Evolutionary conservation across 2,329 filamentous ascomycete genomes (phyloP).

Genomic region (Clonostachys chloroleuca): DNA sequence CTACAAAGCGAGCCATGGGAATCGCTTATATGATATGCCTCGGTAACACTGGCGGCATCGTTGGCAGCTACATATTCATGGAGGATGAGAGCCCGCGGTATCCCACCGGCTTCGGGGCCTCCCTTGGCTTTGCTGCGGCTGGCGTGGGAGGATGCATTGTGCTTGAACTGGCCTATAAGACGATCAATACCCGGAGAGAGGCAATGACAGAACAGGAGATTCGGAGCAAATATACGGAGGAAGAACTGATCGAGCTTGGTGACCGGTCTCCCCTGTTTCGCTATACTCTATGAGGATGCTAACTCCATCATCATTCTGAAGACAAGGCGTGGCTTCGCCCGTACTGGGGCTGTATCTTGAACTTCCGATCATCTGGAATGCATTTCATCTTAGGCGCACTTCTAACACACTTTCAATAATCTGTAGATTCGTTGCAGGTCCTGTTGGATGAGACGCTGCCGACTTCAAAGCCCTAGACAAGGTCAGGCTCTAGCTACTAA

Average conservation of each 20-base stretch:
- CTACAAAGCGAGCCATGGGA: slow-evolving; percentile 5
- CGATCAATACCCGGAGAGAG: slow-evolving; percentile 10
- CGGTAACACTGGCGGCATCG: slow-evolving; percentile 3
- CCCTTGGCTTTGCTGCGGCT: slow-evolving; percentile 13
- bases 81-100: slow-evolving; percentile 15
- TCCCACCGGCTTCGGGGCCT: slow-evolving; percentile 19
- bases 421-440: too few relatives aligned
- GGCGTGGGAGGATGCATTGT: slow-evolving; percentile 13
- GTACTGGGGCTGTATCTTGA: too few relatives aligned
- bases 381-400: too few relatives aligned
- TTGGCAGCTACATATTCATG: slow-evolving; percentile 10
- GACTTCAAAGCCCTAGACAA: too few relatives aligned
- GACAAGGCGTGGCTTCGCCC: too few relatives aligned
- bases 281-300: slow-evolving; percentile 1
- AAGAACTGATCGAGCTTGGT: neutral
- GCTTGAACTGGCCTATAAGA: slow-evolving; percentile 15
- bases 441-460: too few relatives aligned
- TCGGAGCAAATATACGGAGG: neutral
- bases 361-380: too few relatives aligned
- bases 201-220: slow-evolving; percentile 7
- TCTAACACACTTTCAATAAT: too few relatives aligned
- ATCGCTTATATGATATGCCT: slow-evolving; percentile 7
- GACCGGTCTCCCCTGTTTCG: slow-evolving; percentile 1
- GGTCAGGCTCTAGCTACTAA: too few relatives aligned
- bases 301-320: too few relatives aligned